phyloP scores from a whole-genome alignment of 371 early-diverging fungal genomes.

The Zychaea mexicana region DNA sequence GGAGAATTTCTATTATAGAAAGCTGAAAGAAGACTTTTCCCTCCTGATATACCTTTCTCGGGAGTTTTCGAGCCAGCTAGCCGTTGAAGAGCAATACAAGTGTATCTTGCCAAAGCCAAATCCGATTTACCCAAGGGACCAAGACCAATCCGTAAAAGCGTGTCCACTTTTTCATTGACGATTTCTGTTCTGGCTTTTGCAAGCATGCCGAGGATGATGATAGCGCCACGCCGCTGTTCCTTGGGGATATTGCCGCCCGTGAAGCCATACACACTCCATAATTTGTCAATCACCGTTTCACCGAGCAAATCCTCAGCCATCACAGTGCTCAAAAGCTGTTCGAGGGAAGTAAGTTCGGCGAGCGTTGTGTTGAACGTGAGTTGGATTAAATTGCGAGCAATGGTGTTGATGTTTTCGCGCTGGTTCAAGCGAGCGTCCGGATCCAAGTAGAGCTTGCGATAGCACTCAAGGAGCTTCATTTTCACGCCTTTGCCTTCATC shows the following conservation, averaged over 20 bases:
- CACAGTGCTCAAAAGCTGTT: slow-evolving; percentile 82
- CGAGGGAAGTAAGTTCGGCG: slow-evolving; percentile 93
- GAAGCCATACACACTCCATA: slow-evolving; percentile 87
- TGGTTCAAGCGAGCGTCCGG: slow-evolving; percentile 55
- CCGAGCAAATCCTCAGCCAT: slow-evolving; percentile 65
- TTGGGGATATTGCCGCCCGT: slow-evolving; percentile 66
- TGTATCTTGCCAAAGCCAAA: slow-evolving; percentile 80
- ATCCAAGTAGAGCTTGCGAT: slow-evolving; percentile 78
- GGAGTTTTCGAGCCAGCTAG: slow-evolving; percentile 54
- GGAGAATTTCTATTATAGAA: background rate
- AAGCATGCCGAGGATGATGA: slow-evolving; percentile 91
- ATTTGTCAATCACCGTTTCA: slow-evolving; percentile 70
- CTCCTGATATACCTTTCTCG: slow-evolving; percentile 45
- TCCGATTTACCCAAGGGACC: slow-evolving; percentile 83
- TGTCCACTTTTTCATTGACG: slow-evolving; percentile 80
- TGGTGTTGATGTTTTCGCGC: slow-evolving; percentile 65
- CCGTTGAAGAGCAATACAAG: slow-evolving; percentile 89
- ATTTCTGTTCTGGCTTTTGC: slow-evolving; percentile 81
- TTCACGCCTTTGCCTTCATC: slow-evolving; percentile 86
- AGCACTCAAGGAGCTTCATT: slow-evolving; percentile 79
- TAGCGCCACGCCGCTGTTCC: slow-evolving; percentile 84
- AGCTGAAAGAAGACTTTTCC: slow-evolving; percentile 11
- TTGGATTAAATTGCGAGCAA: slow-evolving; percentile 74
- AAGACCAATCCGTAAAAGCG: slow-evolving; percentile 82
- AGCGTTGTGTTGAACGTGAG: slow-evolving; percentile 84